These are phyloP conservation scores for Trametes sanguinea DNA, from an alignment of 768 basidiomycete species.

Conservation along the genomic window DNA sequence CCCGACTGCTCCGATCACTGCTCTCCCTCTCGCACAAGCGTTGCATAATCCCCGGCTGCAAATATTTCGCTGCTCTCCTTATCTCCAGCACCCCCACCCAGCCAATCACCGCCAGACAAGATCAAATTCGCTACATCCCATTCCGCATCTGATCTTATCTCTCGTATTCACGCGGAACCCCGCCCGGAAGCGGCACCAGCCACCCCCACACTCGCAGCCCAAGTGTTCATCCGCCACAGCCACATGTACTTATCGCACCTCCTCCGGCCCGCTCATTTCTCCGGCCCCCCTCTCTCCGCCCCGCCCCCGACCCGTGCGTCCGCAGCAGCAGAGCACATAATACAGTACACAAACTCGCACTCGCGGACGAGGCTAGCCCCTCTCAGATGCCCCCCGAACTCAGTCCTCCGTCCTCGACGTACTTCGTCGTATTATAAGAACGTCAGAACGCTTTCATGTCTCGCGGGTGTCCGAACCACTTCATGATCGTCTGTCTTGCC, in stretches of 20 bases:
- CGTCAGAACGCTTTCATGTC: constrained; percentile 1
- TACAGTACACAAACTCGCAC: background rate
- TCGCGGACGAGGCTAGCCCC: background rate
- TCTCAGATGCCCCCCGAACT: constrained; percentile 6
- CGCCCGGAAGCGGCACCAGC: constrained; percentile 17
- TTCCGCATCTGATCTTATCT: constrained; percentile 16
- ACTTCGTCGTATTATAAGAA: constrained; percentile 12
- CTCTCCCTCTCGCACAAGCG: background rate
- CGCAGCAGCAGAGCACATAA: no score
- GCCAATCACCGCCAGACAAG: constrained; percentile 18
- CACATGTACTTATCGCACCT: background rate
- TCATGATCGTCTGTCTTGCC: constrained; percentile 18
- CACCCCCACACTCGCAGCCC: background rate
- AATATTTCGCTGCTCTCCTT: constrained; percentile 3
- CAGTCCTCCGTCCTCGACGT: background rate
- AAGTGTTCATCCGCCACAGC: background rate
- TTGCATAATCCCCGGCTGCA: constrained; percentile 2
- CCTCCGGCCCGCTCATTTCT: background rate
- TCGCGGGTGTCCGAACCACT: constrained; percentile 2
- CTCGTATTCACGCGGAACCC: constrained; percentile 15
- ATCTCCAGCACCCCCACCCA: background rate
- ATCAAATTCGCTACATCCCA: constrained; percentile 8
- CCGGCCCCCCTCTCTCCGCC: background rate
- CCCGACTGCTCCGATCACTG: constrained; percentile 9
- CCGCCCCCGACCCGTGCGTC: background rate